These are phyloP conservation scores for Drechslerella coelobrocha DNA, from an alignment of 2,329 filamentous ascomycete species.

Conservation along the genomic window DNA sequence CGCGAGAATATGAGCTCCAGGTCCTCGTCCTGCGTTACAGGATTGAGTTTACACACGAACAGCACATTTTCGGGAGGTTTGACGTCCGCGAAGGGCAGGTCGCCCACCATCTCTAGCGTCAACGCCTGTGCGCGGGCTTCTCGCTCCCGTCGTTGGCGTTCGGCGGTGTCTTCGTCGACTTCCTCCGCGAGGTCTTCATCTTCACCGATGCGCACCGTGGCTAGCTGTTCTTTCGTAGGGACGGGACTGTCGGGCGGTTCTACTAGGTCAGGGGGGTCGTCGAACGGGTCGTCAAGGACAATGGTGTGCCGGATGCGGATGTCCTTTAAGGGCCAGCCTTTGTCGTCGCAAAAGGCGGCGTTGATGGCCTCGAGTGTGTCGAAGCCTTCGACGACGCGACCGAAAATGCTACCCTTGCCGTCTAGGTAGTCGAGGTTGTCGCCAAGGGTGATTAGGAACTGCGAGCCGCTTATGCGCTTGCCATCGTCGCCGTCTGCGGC, in stretches of 20 bases:
- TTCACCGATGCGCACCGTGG: constrained; percentile 88
- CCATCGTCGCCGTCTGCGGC: constrained; percentile 65
- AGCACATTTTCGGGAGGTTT: constrained; percentile 96
- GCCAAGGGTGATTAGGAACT: constrained; percentile 91
- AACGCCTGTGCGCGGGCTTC: constrained; percentile 93
- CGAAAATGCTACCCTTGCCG: constrained; percentile 92
- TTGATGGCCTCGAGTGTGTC: constrained; percentile 95
- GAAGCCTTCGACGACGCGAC: constrained; percentile 93
- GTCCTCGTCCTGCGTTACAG: constrained; percentile 92
- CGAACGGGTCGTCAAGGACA: constrained; percentile 87
- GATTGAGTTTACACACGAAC: constrained; percentile 98
- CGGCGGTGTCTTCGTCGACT: constrained; percentile 78
- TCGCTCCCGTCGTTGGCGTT: constrained; percentile 80
- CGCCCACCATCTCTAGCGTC: constrained; percentile 96
- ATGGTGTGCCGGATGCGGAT: constrained; percentile 94
- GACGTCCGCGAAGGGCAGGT: constrained; percentile 95
- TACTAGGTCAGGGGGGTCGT: constrained; percentile 77
- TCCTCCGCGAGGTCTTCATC: constrained; percentile 82
- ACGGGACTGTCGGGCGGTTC: constrained; percentile 81
- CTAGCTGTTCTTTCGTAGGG: constrained; percentile 82
- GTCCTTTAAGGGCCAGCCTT: constrained; percentile 86
- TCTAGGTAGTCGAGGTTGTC: constrained; percentile 90
- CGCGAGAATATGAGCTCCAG: constrained; percentile 95
- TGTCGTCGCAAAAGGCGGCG: constrained; percentile 82
- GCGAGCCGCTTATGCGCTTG: constrained; percentile 80